Base-by-base conservation (phyloP, 1,284 basidiomycete species). In the Sanguinoderma infundibulare region DNA sequence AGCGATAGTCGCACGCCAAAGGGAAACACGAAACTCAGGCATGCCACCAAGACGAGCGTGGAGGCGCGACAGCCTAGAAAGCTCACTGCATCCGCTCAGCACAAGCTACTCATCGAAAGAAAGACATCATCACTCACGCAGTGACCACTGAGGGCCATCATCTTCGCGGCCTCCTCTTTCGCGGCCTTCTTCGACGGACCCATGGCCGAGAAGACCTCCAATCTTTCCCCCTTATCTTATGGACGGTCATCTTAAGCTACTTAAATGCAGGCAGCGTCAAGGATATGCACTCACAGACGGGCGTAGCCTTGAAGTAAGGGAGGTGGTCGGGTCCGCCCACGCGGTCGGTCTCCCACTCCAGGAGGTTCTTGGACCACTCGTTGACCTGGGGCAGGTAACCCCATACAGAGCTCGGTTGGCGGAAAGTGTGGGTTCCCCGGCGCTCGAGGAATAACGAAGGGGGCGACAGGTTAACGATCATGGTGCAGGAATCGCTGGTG, bases 371-470 rank as follows among this genome's bases (percentile, higher is more conserved):
- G 0, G 57, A 59, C 72, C 72, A 73, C 30, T 73, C 63, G 42
- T 73, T 70, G 2, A 73, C 14, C 51, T 73, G 72, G 0, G 72
- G 65, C 5, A 72, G 42, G 44, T 72, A 73, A 0, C 68, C 68
- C 64, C 70, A 68, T 0, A 69, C 44, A 0, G 56, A 34, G 15
- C 54, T 64, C 0, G 67, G 62, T 1, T 54, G 34, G 4, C 51
- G 26, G 63, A 73, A 73, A 2, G 35, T 30, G 7, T 68, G 34
- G 0, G 40, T 64, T 0, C 65, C 65, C 0, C 32, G 14, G 1
- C 71, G 59, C 2, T 70, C 70, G 6, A 67, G 32, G 28, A 72
- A 72, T 0, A 34, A 17, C 17, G 32, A 5, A 24, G 30, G 3
- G 20, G 49, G 49, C 7, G 49, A 20, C 32, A 51, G 34, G 20